A percentile compares a stretch with the other conserved stretches of the same genome.
These are phyloP conservation scores for Oryza longistaminata DNA, from an alignment of 176 grass and related monocot genomes.

Conservation along the genomic window DNA sequence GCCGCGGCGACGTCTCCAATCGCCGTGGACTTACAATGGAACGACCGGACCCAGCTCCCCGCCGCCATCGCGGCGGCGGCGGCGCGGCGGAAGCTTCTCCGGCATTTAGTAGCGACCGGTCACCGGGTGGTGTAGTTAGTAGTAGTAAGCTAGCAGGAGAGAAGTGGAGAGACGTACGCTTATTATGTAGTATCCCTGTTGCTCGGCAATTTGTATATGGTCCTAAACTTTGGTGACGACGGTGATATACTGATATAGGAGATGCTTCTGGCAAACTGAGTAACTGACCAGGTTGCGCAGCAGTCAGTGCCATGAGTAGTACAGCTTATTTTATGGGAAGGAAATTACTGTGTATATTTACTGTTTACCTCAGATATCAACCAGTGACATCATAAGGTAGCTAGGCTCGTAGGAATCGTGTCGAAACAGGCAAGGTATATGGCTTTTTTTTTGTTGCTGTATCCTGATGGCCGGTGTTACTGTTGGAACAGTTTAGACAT, in stretches of 20 bases:
- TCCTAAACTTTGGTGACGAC: neutral
- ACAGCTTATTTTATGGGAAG: neutral
- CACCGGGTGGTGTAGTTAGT: neutral
- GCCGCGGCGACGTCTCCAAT: constrained; percentile 64
- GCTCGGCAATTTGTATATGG: constrained; percentile 30
- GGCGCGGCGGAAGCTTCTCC: constrained; percentile 30
- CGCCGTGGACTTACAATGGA: constrained; percentile 83
- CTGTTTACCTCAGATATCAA: neutral
- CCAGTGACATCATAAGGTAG: neutral
- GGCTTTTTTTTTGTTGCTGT: neutral
- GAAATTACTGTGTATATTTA: neutral
- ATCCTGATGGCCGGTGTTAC: neutral
- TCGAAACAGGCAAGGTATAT: neutral
- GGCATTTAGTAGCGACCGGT: constrained; percentile 10
- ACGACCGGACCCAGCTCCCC: constrained; percentile 74
- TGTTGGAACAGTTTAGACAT: neutral
- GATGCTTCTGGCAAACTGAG: constrained; percentile 30
- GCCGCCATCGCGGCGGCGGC: constrained; percentile 53
- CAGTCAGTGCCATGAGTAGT: neutral
- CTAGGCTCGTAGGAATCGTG: neutral
- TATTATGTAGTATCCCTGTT: neutral
- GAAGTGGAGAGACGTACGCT: neutral
- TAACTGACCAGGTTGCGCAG: constrained; percentile 15
- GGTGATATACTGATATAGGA: constrained; percentile 16
- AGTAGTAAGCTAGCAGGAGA: neutral